Conservation (phyloP, 139 green algal genomes). For the Zygnema circumcarinatum region DNA sequence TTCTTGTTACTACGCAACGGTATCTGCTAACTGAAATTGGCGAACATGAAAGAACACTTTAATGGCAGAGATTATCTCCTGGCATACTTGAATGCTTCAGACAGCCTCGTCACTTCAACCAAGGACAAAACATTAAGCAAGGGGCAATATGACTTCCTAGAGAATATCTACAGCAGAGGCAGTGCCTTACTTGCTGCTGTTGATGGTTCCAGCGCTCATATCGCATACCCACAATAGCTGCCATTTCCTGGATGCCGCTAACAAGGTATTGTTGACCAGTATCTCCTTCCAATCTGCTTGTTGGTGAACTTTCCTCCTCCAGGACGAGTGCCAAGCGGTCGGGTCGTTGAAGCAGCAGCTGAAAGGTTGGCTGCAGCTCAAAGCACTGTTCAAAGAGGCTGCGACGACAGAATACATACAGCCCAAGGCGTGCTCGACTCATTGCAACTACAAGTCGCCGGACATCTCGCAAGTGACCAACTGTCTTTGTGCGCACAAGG, state of each 20-base stretch:
- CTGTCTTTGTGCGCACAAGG: slow-evolving; percentile 85
- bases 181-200: neutral
- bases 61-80: too few relatives aligned
- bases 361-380: slow-evolving; percentile 89
- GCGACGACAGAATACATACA: slow-evolving; percentile 92
- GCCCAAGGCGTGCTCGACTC: slow-evolving; percentile 87
- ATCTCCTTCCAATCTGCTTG: neutral
- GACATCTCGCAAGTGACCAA: slow-evolving; percentile 96
- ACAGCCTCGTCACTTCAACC: too few relatives aligned
- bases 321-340: slow-evolving; percentile 75
- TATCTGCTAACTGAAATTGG: too few relatives aligned
- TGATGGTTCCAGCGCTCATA: slow-evolving; percentile 18
- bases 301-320: slow-evolving; percentile 9
- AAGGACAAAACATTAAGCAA: too few relatives aligned
- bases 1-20: too few relatives aligned
- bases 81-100: too few relatives aligned
- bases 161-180: too few relatives aligned
- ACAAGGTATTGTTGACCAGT: slow-evolving; percentile 7
- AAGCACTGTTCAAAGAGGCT: slow-evolving; percentile 91
- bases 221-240: slow-evolving; percentile 31
- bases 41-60: too few relatives aligned
- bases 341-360: slow-evolving; percentile 79
- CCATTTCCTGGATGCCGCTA: slow-evolving; percentile 42
- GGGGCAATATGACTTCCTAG: too few relatives aligned
- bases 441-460: slow-evolving; percentile 92